These are phyloP conservation scores for Gyrodon lividus DNA, from an alignment of 768 basidiomycete genomes.

Conservation along the genomic window DNA sequence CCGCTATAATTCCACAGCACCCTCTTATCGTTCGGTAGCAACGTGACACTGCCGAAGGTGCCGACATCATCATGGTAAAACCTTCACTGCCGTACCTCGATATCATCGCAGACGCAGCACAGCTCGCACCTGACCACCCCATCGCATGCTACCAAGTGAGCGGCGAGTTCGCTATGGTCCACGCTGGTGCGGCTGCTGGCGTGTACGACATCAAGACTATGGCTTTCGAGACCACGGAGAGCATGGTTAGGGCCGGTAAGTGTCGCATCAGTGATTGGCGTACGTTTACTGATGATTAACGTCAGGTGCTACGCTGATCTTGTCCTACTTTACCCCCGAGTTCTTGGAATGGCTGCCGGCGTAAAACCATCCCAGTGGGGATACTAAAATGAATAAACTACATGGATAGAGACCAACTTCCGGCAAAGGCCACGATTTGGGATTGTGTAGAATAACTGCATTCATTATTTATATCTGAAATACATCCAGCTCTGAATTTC, in stretches of 20 bases:
- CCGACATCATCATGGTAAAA: slow-evolving; percentile 99
- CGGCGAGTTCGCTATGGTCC: slow-evolving; percentile 97
- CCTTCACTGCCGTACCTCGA: slow-evolving; percentile 96
- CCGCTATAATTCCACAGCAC: not conserved
- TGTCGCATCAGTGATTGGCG: slow-evolving; percentile 4
- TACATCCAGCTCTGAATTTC: not conserved
- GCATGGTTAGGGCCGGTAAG: slow-evolving; percentile 90
- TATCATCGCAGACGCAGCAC: slow-evolving; percentile 84
- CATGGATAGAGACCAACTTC: not conserved
- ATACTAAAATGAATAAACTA: not conserved
- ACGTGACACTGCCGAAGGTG: slow-evolving; percentile 88
- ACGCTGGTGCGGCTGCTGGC: slow-evolving; percentile 89
- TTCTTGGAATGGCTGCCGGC: slow-evolving; percentile 83
- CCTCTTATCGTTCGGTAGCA: slow-evolving; percentile 44
- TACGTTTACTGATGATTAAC: slow-evolving; percentile 7
- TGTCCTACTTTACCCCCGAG: slow-evolving; percentile 96
- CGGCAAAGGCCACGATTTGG: no score
- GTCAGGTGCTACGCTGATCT: slow-evolving; percentile 83
- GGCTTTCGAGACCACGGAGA: slow-evolving; percentile 92
- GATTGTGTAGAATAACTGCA: not conserved
- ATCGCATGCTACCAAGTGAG: slow-evolving; percentile 98
- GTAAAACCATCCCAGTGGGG: slow-evolving; percentile 2
- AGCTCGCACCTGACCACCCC: slow-evolving; percentile 81
- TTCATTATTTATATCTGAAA: not conserved
- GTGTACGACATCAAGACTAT: slow-evolving; percentile 90